Conservation (phyloP, 352 stramenopile genomes). For the Blastocystis sp. region DNA sequence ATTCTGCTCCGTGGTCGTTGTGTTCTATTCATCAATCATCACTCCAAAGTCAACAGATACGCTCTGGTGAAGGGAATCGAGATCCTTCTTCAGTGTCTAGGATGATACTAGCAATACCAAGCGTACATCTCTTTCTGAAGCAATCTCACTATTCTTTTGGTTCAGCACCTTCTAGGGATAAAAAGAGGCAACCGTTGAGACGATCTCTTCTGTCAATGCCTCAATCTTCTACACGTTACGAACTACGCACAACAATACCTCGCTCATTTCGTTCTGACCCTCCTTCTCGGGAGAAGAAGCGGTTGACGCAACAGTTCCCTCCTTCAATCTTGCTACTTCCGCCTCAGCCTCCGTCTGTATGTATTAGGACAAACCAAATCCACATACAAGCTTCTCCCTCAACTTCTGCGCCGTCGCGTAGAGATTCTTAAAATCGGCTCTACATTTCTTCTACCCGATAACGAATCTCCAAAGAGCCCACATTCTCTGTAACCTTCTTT, state of each 20-base stretch:
- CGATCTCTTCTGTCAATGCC: constrained; percentile 4
- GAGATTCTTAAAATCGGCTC: constrained; percentile 62
- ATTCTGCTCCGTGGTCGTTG: not conserved
- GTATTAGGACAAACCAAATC: not conserved
- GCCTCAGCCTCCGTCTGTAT: constrained; percentile 25
- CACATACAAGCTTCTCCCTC: constrained; percentile 60
- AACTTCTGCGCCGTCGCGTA: constrained; percentile 52
- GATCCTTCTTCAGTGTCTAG: not conserved
- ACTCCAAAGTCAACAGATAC: not conserved
- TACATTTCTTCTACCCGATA: constrained; percentile 49
- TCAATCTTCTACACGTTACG: constrained; percentile 29
- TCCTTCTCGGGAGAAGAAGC: not conserved
- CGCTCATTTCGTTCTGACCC: not conserved
- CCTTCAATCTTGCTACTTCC: constrained; percentile 24
- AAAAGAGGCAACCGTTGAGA: not conserved
- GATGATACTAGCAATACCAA: not conserved
- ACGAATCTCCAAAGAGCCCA: not conserved
- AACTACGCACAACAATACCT: not conserved
- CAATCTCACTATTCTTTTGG: not conserved
- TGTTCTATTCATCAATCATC: not conserved
- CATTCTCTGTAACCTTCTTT: not conserved
- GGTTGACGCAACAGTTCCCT: not conserved
- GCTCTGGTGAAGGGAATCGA: not conserved
- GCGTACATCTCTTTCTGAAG: not conserved
- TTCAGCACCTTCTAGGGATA: not conserved